Percentiles rank a stretch among this genome's conserved stretches.
Conservation (phyloP, 306 rosid species). For the Malus domestica region DNA sequence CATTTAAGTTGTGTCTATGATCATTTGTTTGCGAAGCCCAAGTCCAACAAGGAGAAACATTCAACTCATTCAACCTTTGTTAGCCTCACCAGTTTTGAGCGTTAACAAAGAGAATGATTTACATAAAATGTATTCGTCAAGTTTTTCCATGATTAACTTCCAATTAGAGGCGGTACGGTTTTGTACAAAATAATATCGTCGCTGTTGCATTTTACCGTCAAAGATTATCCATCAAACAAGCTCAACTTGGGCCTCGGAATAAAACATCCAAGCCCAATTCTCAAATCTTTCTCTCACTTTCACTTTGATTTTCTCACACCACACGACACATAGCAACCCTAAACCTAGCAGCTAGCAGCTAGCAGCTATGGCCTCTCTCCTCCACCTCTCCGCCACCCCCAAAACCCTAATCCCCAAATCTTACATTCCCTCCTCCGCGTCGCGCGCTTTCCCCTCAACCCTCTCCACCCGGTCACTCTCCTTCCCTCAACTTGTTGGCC, state of each 20-base stretch:
- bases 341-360: not conserved
- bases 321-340: not conserved
- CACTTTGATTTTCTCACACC: not conserved
- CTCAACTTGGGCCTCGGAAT: not conserved
- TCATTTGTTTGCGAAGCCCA: too few relatives aligned
- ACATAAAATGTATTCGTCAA: not conserved
- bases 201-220: too few relatives aligned
- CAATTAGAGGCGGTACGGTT: too few relatives aligned
- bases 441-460: not conserved
- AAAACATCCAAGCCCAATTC: not conserved
- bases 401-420: slow-evolving; percentile 8
- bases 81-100: too few relatives aligned
- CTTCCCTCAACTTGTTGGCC: slow-evolving; percentile 2
- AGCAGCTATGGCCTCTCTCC: slow-evolving; percentile 30
- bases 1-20: too few relatives aligned
- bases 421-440: not conserved
- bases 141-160: not conserved
- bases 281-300: not conserved
- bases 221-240: too few relatives aligned
- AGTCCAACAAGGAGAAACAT: too few relatives aligned
- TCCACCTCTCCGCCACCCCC: slow-evolving; percentile 18
- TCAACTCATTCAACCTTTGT: too few relatives aligned
- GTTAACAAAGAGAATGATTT: not conserved
- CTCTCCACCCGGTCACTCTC: not conserved
- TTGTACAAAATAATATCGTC: too few relatives aligned